Evolutionary conservation across 805 yeast genomes (phyloP).

Genomic region (Maudiozyma bulderi): DNA sequence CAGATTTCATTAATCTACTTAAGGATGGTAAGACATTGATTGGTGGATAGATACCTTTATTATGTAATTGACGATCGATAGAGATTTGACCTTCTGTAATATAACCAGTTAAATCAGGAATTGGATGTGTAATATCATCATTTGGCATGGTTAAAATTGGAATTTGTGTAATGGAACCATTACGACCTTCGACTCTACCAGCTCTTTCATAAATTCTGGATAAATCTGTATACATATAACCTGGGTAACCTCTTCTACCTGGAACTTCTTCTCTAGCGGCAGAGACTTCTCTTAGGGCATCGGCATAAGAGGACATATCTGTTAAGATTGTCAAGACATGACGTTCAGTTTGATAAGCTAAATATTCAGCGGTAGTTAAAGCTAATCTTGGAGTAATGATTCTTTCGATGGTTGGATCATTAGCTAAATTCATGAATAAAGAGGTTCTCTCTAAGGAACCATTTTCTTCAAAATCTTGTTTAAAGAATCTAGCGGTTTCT

Average conservation of each 20-base stretch:
- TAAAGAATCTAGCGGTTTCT: slow-evolving; percentile 96
- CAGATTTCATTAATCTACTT: slow-evolving; percentile 97
- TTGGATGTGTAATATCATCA: slow-evolving; percentile 99
- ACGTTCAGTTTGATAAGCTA: slow-evolving; percentile 98
- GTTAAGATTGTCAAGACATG: slow-evolving; percentile 96
- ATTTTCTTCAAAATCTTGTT: slow-evolving; percentile 98
- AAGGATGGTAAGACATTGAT: slow-evolving; percentile 95
- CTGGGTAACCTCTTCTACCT: slow-evolving; percentile 99
- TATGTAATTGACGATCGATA: slow-evolving; percentile 89
- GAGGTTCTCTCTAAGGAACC: slow-evolving; percentile 98
- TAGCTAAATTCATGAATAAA: slow-evolving; percentile 91
- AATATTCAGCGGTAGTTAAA: slow-evolving; percentile 93
- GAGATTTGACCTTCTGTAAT: slow-evolving; percentile 98
- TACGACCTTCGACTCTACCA: slow-evolving; percentile 99
- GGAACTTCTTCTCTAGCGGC: slow-evolving; percentile 99
- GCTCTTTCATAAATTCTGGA: slow-evolving; percentile 99
- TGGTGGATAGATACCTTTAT: slow-evolving; percentile 98
- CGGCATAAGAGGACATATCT: slow-evolving; percentile 99
- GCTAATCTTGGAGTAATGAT: slow-evolving; percentile 99
- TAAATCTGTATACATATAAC: slow-evolving; percentile 99
- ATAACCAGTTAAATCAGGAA: slow-evolving; percentile 99
- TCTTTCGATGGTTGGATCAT: slow-evolving; percentile 99
- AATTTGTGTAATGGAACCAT: slow-evolving; percentile 97
- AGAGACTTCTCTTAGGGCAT: slow-evolving; percentile 97
- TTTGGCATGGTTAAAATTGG: slow-evolving; percentile 99